A percentile compares a stretch with the other conserved stretches of the same genome.
Conservation (phyloP, 108 stramenopile species). For the Schizochytrium sp. region DNA sequence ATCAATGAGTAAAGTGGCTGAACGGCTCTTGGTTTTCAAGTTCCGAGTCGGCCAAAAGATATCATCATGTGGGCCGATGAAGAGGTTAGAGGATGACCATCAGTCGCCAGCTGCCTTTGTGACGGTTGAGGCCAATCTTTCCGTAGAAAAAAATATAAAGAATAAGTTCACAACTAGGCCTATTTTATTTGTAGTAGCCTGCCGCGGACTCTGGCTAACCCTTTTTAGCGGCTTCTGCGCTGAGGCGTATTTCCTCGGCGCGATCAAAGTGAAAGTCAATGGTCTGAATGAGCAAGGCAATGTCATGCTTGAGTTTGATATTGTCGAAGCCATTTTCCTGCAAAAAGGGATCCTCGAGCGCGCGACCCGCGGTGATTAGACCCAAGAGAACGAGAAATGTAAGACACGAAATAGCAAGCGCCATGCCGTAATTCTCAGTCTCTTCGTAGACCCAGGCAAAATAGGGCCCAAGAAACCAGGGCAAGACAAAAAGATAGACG, state of each 20-base stretch:
- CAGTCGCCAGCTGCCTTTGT: too few relatives aligned
- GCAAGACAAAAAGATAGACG: background rate
- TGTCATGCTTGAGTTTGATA: background rate
- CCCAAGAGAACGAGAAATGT: background rate
- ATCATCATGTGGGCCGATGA: too few relatives aligned
- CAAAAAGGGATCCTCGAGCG: background rate
- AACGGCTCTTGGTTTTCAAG: too few relatives aligned
- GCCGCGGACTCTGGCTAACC: too few relatives aligned
- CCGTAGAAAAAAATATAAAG: background rate
- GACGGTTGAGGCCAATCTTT: too few relatives aligned
- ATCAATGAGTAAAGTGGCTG: too few relatives aligned
- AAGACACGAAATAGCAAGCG: background rate
- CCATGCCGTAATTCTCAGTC: background rate
- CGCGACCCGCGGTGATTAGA: background rate
- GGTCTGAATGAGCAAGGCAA: background rate
- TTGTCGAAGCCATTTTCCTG: background rate
- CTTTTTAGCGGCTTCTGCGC: background rate
- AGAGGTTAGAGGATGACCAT: too few relatives aligned
- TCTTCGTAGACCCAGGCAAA: conserved; percentile 6
- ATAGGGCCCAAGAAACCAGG: background rate
- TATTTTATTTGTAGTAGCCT: too few relatives aligned
- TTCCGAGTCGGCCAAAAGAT: too few relatives aligned
- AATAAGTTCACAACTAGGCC: background rate
- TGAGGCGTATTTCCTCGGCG: background rate
- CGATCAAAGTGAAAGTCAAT: background rate